These are phyloP conservation scores for Cornus kousa DNA, from an alignment of 148 eudicot species.

Conservation along the genomic window DNA sequence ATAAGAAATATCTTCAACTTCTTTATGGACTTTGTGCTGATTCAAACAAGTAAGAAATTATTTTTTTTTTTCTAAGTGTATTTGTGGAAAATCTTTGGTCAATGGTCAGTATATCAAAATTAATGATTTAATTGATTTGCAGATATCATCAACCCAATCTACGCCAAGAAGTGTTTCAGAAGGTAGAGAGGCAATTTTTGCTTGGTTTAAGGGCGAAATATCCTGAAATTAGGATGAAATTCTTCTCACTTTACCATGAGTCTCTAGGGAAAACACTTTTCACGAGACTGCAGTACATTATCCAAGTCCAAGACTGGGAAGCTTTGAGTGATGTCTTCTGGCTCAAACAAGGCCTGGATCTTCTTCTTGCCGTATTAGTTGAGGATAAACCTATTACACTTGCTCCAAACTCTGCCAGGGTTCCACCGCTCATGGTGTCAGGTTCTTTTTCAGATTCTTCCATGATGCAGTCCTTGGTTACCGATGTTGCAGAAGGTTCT, in stretches of 20 bases:
- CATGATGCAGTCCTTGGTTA: conserved; percentile 60
- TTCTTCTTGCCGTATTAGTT: conserved; percentile 91
- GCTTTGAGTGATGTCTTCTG: conserved; percentile 96
- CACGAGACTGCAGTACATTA: conserved; percentile 81
- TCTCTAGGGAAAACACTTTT: conserved; percentile 82
- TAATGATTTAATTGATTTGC: conserved; percentile 27
- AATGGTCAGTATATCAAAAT: not conserved
- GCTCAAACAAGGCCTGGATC: conserved; percentile 99
- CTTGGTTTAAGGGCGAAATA: conserved; percentile 98
- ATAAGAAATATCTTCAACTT: conserved; percentile 76
- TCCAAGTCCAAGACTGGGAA: conserved; percentile 97
- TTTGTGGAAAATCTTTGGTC: not conserved
- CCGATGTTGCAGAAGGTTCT: conserved; percentile 55
- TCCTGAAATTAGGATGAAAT: conserved; percentile 79
- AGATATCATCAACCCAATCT: conserved; percentile 72
- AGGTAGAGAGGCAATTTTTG: conserved; percentile 92
- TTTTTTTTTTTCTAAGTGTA: not conserved
- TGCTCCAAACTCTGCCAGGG: conserved; percentile 94
- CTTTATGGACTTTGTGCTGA: conserved; percentile 95
- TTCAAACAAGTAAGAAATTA: conserved; percentile 71
- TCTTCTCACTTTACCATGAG: conserved; percentile 85
- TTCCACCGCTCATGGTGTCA: conserved; percentile 63
- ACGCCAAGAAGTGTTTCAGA: conserved; percentile 87
- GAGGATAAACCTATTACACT: conserved; percentile 92
- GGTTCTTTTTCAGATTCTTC: conserved; percentile 56